Percentiles rank a stretch among this genome's conserved stretches.
Conservation (phyloP, 495 filamentous ascomycete genomes). For the Bacidia gigantensis region DNA sequence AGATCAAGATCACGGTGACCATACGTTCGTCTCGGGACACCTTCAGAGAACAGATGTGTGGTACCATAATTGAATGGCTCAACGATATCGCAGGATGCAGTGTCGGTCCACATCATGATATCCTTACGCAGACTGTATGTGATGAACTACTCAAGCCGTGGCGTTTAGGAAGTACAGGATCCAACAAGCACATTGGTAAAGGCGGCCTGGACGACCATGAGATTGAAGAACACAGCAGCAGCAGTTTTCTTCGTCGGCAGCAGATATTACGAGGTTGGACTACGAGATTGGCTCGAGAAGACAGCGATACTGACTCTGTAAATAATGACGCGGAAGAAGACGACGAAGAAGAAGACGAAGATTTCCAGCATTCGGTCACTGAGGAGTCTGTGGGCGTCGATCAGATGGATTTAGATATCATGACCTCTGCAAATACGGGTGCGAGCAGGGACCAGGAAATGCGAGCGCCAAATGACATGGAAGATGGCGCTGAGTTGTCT, state of each 20-base stretch:
- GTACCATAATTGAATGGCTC: conserved; percentile 94
- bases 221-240: conserved; percentile 16
- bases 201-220: conserved; percentile 81
- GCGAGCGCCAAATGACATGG: conserved; percentile 30
- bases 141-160: conserved; percentile 81
- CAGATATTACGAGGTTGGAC: conserved; percentile 20
- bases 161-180: conserved; percentile 74
- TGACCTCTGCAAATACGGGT: conserved; percentile 21
- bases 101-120: conserved; percentile 63
- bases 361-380: conserved; percentile 8
- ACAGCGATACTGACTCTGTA: conserved; percentile 36
- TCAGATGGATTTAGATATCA: conserved; percentile 28
- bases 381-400: conserved; percentile 39
- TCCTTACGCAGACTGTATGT: conserved; percentile 69
- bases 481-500: conserved; percentile 49
- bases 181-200: conserved; percentile 68
- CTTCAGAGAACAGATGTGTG: conserved; percentile 96
- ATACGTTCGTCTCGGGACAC: conserved; percentile 88
- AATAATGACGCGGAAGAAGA: conserved; percentile 36
- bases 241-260: conserved; percentile 1
- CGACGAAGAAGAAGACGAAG: conserved; percentile 28
- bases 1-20: conserved; percentile 91
- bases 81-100: conserved; percentile 83
- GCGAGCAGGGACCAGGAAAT: conserved; percentile 41
- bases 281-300: conserved; percentile 26